Evolutionary conservation across 1,284 basidiomycete genomes (phyloP).

Genomic region (Gymnopus androsaceus): DNA sequence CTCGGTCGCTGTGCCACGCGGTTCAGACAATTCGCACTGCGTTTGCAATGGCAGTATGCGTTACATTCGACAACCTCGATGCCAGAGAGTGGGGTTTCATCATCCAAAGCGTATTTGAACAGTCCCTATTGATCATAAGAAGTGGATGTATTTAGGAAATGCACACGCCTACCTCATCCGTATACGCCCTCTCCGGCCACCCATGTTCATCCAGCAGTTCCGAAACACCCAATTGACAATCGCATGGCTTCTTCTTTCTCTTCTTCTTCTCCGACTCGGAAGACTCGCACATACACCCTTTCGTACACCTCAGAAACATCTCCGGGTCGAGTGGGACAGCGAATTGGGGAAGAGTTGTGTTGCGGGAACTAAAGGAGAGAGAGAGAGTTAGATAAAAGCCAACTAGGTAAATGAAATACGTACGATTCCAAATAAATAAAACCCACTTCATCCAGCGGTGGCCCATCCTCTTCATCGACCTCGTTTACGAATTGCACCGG

Average conservation of each 20-base stretch:
- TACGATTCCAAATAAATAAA: constrained; percentile 10
- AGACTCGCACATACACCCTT: not conserved
- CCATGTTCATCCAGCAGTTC: constrained; percentile 4
- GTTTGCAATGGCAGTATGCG: constrained; percentile 27
- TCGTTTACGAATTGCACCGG: constrained; percentile 10
- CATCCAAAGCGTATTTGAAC: constrained; percentile 5
- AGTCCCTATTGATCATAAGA: constrained; percentile 2
- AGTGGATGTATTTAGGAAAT: not conserved
- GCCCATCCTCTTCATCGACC: constrained; percentile 12
- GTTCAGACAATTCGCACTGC: constrained; percentile 28
- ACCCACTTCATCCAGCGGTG: not conserved
- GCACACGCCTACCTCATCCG: constrained; percentile 1
- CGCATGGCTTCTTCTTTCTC: not conserved
- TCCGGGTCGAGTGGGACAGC: not conserved
- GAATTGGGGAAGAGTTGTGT: not conserved
- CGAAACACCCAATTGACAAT: constrained; percentile 7
- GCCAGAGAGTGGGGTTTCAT: not conserved
- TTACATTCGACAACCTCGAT: constrained; percentile 18
- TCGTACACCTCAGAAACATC: constrained; percentile 5
- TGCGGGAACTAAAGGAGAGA: not conserved
- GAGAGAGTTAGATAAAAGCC: not conserved
- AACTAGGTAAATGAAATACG: not conserved
- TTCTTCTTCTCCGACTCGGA: not conserved
- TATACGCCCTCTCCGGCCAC: constrained; percentile 1
- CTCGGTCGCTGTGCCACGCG: constrained; percentile 39